A percentile compares a stretch with the other conserved stretches of the same genome.
These are phyloP conservation scores for Candida chauliodis DNA, from an alignment of 805 yeast species.

Conservation along the genomic window DNA sequence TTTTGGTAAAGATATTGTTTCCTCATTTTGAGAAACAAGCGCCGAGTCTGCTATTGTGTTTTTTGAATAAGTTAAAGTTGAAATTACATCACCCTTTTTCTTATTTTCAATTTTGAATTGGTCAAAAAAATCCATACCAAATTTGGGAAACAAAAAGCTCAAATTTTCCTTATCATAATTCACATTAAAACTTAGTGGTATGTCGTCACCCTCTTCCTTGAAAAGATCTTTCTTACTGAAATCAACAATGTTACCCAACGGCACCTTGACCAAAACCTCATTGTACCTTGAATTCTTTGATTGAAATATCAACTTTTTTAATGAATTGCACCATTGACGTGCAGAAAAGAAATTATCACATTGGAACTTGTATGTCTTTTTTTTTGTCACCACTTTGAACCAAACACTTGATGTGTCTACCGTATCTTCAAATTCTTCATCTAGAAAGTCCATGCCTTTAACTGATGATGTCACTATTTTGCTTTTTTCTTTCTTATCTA, in stretches of 20 bases:
- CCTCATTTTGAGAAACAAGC: not conserved
- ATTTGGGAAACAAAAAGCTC: slow-evolving; percentile 62
- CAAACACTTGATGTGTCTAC: slow-evolving; percentile 37
- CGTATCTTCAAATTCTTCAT: slow-evolving; percentile 25
- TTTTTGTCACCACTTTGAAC: slow-evolving; percentile 58
- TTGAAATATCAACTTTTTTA: slow-evolving; percentile 72
- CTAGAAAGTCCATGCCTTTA: slow-evolving; percentile 10
- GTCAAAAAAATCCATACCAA: slow-evolving; percentile 41
- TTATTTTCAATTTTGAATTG: slow-evolving; percentile 19
- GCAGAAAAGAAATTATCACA: slow-evolving; percentile 76
- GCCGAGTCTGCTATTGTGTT: slow-evolving; percentile 7
- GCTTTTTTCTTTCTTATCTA: slow-evolving; percentile 22
- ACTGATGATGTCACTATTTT: slow-evolving; percentile 3
- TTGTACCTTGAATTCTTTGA: slow-evolving; percentile 63
- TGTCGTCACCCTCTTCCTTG: slow-evolving; percentile 12
- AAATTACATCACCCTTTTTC: not conserved
- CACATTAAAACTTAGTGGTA: slow-evolving; percentile 44
- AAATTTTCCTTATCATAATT: slow-evolving; percentile 69
- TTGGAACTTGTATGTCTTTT: slow-evolving; percentile 55
- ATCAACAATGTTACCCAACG: slow-evolving; percentile 63
- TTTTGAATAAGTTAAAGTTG: slow-evolving; percentile 7
- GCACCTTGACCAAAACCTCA: slow-evolving; percentile 74
- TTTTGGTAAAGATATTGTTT: slow-evolving; percentile 22
- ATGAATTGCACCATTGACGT: slow-evolving; percentile 69
- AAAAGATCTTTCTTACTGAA: slow-evolving; percentile 43